Conservation (phyloP, 805 yeast species). For the Clavispora phyllophila region DNA sequence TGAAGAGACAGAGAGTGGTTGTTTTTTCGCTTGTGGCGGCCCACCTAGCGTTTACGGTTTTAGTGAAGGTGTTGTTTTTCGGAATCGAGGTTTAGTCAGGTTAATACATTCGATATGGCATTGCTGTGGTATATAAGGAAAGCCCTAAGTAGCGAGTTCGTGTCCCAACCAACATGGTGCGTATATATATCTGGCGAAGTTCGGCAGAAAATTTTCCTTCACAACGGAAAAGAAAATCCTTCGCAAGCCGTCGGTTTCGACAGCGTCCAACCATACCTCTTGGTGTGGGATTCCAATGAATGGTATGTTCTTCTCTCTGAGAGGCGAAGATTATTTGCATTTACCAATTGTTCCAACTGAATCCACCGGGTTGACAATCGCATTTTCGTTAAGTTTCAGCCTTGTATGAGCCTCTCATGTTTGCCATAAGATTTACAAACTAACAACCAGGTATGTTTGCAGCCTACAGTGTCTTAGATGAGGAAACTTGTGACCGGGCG, state of each 20-base stretch:
- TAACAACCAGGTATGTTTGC: conserved; percentile 16
- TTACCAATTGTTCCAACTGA: conserved; percentile 61
- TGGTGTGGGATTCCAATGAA: conserved; percentile 20
- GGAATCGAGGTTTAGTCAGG: conserved; percentile 20
- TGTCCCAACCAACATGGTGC: neutral
- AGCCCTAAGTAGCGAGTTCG: conserved; percentile 2
- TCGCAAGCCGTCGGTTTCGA: too few species aligned
- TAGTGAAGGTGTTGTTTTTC: conserved; percentile 64
- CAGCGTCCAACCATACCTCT: conserved; percentile 1
- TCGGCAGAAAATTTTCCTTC: conserved; percentile 3
- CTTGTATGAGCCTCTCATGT: conserved; percentile 45
- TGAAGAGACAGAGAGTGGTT: conserved; percentile 28
- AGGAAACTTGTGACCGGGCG: conserved; percentile 50
- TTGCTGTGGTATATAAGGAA: too few species aligned
- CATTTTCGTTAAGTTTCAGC: conserved; percentile 58
- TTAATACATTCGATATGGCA: neutral
- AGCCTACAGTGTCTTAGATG: conserved; percentile 21
- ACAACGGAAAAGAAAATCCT: neutral
- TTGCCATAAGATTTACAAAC: neutral
- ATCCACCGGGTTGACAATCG: conserved; percentile 47
- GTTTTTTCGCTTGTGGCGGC: conserved; percentile 39
- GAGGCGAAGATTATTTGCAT: conserved; percentile 47
- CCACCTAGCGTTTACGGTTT: conserved; percentile 56
- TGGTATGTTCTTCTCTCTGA: conserved; percentile 17
- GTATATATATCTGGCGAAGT: neutral